Conservation (phyloP, 345 rosid genomes). For the Noccaea caerulescens region DNA sequence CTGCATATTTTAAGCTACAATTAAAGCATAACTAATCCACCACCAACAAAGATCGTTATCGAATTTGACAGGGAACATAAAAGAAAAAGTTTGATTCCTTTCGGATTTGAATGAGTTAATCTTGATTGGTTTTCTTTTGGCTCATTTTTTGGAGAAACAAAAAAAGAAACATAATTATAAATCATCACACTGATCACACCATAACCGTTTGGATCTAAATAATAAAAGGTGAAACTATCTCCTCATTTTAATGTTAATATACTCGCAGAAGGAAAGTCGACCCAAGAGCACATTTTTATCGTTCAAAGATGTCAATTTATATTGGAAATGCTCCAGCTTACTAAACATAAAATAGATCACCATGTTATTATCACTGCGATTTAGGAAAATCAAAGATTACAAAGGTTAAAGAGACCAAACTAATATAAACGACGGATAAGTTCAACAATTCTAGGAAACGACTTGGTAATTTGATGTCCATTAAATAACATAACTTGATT, state of each 20-base stretch:
- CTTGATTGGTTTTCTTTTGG: conserved; percentile 23
- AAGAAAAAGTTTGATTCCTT: conserved; percentile 31
- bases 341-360: neutral
- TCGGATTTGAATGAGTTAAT: conserved; percentile 27
- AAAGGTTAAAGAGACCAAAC: no score
- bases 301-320: neutral
- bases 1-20: conserved; percentile 18
- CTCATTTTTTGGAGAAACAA: neutral
- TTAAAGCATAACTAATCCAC: conserved; percentile 32
- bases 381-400: neutral
- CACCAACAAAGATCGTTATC: conserved; percentile 20
- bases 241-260: neutral
- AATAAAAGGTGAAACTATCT: neutral
- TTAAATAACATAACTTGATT: no score
- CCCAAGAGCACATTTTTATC: neutral
- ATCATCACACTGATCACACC: neutral
- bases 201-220: conserved; percentile 11
- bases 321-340: neutral
- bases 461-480: no score
- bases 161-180: neutral
- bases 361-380: neutral
- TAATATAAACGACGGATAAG: no score
- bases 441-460: no score
- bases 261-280: neutral
- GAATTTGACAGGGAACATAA: conserved; percentile 27